Evolutionary conservation across 2,329 filamentous ascomycete genomes (phyloP), one percentile per base, ranked within the genome.

Genomic region (Penicillium occitanis): DNA sequence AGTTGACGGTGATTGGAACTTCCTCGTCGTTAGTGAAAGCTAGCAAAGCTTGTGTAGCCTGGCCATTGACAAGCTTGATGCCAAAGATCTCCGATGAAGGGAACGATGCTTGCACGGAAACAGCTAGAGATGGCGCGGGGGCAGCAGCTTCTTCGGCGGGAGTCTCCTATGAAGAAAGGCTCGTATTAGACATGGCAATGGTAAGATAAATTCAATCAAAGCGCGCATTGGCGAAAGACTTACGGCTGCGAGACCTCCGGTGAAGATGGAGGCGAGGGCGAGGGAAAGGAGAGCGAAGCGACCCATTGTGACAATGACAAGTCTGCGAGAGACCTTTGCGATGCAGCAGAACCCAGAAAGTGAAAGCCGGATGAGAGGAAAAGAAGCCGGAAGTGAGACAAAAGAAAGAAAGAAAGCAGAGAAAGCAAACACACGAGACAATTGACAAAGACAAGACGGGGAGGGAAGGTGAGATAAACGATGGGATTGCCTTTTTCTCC

Each of bases 1-100:
- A 86, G 76, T 88, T 85, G 67, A 99, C 84, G 68, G 85, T 86
- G 75, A 99, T 86, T 28, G 93, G 86, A 62, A 84, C 84, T 13
- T 87, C 84, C 81, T 99, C 95, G 68, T 91, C 84, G 84, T 99
- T 99, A 78, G 85, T 87, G 77, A 99, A 85, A 74, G 92, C 88
- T 73, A 99, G 82, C 63, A 96, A 81, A 42, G 93, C 90, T 78
- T 91, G 88, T 69, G 93, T 97, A 50, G 92, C 88, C 70, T 90
- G 89, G 75, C 93, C 92, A 78, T 99, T 99, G 84, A 98, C 87
- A 72, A 98, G 88, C 87, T 96, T 97, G 73, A 98, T 88, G 73
- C 94, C 95, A 73, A 97, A 95, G 80, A 96, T 89, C 83, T 96
- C 92, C 66, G 86, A 83, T 70, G 86, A 79, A 35, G 87, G 87